These are phyloP conservation scores for Trichoderma cornu-damae DNA, from an alignment of 2,329 filamentous ascomycete genomes.

Conservation along the genomic window DNA sequence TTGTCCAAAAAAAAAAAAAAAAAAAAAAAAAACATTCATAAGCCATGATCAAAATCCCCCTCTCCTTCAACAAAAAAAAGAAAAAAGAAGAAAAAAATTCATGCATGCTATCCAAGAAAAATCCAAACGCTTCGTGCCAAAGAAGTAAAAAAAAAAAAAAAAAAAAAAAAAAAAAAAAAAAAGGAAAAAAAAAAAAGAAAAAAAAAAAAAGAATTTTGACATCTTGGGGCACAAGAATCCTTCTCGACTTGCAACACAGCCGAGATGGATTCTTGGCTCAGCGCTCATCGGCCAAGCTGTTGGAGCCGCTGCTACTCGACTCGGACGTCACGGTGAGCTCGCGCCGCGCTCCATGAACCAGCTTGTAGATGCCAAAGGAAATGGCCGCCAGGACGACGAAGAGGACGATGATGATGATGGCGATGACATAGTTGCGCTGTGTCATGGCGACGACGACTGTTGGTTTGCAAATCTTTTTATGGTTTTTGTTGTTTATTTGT, in stretches of 20 bases:
- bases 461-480: conserved; percentile 20
- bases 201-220: background rate
- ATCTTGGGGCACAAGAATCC: background rate
- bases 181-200: background rate
- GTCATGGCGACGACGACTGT: conserved; percentile 51
- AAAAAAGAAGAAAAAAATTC: background rate
- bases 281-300: conserved; percentile 25
- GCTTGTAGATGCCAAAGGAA: conserved; percentile 58
- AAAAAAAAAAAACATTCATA: background rate
- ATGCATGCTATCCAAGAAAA: background rate
- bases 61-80: too few relatives aligned
- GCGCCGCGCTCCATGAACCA: conserved; percentile 49
- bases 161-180: background rate
- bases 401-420: conserved; percentile 62
- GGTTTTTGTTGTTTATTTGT: background rate
- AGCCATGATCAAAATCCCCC: background rate
- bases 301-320: conserved; percentile 28
- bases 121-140: background rate
- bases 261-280: background rate
- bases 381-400: conserved; percentile 58
- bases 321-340: conserved; percentile 38
- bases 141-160: background rate
- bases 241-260: background rate
- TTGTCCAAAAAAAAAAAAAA: background rate
- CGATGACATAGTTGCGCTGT: conserved; percentile 63